These are phyloP conservation scores for Pseudocercospora macadamiae DNA, from an alignment of 2,329 filamentous ascomycete genomes.

Conservation along the genomic window DNA sequence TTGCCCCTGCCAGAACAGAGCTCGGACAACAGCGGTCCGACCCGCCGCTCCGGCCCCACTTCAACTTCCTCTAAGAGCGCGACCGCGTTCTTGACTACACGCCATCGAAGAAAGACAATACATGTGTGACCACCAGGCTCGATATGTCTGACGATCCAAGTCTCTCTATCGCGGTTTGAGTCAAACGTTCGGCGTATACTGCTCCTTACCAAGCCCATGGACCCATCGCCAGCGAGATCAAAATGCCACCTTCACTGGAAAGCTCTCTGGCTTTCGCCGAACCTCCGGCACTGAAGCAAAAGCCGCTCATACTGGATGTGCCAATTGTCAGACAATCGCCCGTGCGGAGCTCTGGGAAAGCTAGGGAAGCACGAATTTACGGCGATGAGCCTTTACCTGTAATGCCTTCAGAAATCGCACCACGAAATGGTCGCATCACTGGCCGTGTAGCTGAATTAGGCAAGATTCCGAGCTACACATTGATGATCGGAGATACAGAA, in stretches of 20 bases:
- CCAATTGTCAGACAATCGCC: not conserved
- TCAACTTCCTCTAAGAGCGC: no score
- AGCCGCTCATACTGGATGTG: not conserved
- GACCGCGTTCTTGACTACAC: no score
- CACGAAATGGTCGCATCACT: slow-evolving; percentile 32
- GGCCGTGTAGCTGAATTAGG: slow-evolving; percentile 28
- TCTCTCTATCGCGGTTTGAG: no score
- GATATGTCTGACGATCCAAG: no score
- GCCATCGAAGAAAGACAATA: no score
- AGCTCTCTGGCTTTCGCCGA: slow-evolving; percentile 1
- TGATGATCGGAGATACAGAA: slow-evolving; percentile 33
- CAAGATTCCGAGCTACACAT: slow-evolving; percentile 26
- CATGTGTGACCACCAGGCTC: no score
- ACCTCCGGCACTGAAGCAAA: not conserved
- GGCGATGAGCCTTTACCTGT: slow-evolving; percentile 29
- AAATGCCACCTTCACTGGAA: slow-evolving; percentile 3
- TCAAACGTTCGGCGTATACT: no score
- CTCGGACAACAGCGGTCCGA: no score
- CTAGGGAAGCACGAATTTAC: slow-evolving; percentile 18
- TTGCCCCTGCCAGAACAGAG: no score
- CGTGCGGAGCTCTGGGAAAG: slow-evolving; percentile 1
- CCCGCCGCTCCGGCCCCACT: no score
- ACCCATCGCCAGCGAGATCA: not conserved
- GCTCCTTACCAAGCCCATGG: no score
- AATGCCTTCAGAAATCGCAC: slow-evolving; percentile 31